Conservation (phyloP, 257 asterid genomes). For the Plantago major region DNA sequence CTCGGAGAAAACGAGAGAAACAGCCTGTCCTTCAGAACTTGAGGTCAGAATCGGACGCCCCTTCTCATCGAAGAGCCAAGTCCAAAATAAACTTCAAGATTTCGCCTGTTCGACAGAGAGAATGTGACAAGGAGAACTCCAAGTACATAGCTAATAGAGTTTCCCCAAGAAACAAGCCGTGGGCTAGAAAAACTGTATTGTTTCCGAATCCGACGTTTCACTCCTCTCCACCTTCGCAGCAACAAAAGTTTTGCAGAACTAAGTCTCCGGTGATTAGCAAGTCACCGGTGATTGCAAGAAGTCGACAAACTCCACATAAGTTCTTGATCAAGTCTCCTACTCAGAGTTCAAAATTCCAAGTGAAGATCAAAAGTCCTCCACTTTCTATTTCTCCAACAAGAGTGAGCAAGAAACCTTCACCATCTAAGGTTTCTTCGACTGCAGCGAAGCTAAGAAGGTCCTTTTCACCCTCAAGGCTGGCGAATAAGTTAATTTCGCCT, state of each 20-base stretch:
- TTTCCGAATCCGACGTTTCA: constrained; percentile 81
- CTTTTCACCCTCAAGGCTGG: constrained; percentile 66
- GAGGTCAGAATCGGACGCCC: constrained; percentile 36
- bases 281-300: constrained; percentile 39
- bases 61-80: constrained; percentile 49
- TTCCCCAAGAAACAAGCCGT: constrained; percentile 78
- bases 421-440: constrained; percentile 37
- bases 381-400: constrained; percentile 31
- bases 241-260: constrained; percentile 46
- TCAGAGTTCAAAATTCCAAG: constrained; percentile 31
- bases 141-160: constrained; percentile 68
- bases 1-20: constrained; percentile 68
- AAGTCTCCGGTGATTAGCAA: constrained; percentile 53
- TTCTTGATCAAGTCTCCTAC: constrained; percentile 75
- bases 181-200: constrained; percentile 79
- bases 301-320: constrained; percentile 60
- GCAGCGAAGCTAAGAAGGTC: constrained; percentile 55
- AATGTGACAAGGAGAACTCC: constrained; percentile 59
- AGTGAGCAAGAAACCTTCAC: constrained; percentile 30
- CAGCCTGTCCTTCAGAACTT: constrained; percentile 35
- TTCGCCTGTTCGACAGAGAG: constrained; percentile 39
- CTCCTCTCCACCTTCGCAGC: constrained; percentile 50
- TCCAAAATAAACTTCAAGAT: constrained; percentile 79
- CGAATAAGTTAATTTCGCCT: constrained; percentile 43
- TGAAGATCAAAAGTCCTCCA: constrained; percentile 47